These are phyloP conservation scores for Clonostachys byssicola DNA, from an alignment of 2,329 filamentous ascomycete genomes.

Conservation along the genomic window DNA sequence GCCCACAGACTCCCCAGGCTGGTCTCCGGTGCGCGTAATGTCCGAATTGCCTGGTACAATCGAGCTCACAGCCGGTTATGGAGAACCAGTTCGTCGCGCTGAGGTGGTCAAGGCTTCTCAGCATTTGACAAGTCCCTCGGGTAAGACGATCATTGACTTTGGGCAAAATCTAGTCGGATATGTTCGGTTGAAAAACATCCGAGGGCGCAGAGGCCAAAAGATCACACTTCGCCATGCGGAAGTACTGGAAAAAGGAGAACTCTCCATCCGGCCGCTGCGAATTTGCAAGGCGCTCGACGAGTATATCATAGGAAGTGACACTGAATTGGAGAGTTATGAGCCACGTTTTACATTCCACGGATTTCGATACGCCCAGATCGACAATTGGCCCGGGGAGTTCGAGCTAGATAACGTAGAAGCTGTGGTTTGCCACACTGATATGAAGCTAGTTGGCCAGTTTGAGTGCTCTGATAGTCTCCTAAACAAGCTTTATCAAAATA, in stretches of 20 bases:
- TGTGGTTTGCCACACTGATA: slow-evolving; percentile 1
- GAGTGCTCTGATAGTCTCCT: background rate
- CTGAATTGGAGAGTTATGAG: background rate
- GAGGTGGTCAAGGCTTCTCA: background rate
- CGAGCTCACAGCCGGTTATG: background rate
- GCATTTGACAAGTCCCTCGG: background rate
- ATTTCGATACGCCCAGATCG: background rate
- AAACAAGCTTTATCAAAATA: slow-evolving; percentile 1
- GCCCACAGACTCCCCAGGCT: background rate
- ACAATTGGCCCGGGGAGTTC: background rate
- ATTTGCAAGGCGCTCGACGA: background rate
- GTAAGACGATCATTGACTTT: background rate
- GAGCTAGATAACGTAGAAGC: background rate
- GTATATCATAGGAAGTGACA: background rate
- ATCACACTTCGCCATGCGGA: background rate
- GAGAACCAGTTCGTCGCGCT: background rate
- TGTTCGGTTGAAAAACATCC: background rate
- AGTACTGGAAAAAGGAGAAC: background rate
- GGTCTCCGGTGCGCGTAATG: background rate
- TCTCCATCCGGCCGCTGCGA: background rate
- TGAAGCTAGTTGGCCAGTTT: background rate
- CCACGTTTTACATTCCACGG: background rate
- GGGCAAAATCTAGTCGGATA: slow-evolving; percentile 1
- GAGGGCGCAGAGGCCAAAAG: background rate
- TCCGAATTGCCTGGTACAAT: background rate